Conservation (phyloP, 2,329 filamentous ascomycete species). For the Trichoderma polysporum region DNA sequence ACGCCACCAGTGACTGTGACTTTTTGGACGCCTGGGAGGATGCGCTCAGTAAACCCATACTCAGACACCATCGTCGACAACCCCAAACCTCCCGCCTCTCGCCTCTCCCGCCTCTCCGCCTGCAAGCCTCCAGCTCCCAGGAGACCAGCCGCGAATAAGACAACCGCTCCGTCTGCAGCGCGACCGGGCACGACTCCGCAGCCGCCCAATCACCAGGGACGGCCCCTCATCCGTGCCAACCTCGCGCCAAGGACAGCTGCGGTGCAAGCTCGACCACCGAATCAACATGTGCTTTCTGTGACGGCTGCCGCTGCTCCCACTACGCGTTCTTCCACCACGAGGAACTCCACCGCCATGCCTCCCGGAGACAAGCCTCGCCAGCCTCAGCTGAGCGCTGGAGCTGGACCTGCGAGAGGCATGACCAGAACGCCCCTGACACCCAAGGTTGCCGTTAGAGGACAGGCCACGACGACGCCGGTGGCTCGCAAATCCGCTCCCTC, state of each 20-base stretch:
- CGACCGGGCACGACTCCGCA: constrained; percentile 3
- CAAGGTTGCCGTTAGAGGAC: constrained; percentile 52
- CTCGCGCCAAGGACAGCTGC: constrained; percentile 5
- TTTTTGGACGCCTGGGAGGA: constrained; percentile 17
- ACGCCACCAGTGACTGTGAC: neutral
- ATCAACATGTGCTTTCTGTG: constrained; percentile 30
- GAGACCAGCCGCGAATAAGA: neutral
- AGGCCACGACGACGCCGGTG: constrained; percentile 44
- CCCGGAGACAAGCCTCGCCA: constrained; percentile 61
- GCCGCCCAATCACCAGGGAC: constrained; percentile 5
- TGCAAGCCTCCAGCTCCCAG: neutral
- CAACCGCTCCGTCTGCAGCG: neutral
- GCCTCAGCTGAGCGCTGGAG: constrained; percentile 65
- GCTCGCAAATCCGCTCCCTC: constrained; percentile 35
- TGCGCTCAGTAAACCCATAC: constrained; percentile 21
- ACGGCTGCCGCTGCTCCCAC: constrained; percentile 19
- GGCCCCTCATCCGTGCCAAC: constrained; percentile 22
- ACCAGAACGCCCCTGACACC: constrained; percentile 52
- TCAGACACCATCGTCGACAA: constrained; percentile 17
- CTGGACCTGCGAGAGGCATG: constrained; percentile 47
- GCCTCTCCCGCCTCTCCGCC: neutral
- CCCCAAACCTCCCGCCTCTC: constrained; percentile 6
- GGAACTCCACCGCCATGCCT: constrained; percentile 38
- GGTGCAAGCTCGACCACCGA: constrained; percentile 26
- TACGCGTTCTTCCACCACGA: constrained; percentile 27